Evolutionary conservation across 495 filamentous ascomycete species (phyloP).

Genomic region (Lasiosphaeriaceae sp.): DNA sequence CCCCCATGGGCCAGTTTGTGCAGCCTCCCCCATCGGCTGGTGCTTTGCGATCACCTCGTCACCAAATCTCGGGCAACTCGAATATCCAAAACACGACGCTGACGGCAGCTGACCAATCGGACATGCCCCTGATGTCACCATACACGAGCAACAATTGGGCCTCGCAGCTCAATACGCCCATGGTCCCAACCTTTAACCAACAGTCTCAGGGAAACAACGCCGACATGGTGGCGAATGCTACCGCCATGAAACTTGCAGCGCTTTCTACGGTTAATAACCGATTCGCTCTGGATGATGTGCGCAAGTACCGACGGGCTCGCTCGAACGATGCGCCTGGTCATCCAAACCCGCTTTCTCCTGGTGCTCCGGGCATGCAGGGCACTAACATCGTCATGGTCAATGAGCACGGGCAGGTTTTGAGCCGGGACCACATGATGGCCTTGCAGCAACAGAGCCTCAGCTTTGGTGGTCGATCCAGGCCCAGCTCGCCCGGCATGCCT

Average conservation of each 20-base stretch:
- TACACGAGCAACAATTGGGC: conserved; percentile 95
- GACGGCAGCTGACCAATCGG: conserved; percentile 67
- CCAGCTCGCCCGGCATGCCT: conserved; percentile 84
- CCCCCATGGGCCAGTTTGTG: conserved; percentile 96
- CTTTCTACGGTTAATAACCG: conserved; percentile 97
- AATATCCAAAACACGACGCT: conserved; percentile 82
- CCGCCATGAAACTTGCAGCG: conserved; percentile 97
- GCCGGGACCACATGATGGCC: conserved; percentile 78
- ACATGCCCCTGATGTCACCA: conserved; percentile 83
- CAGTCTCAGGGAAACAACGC: conserved; percentile 56
- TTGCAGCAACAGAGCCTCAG: conserved; percentile 66
- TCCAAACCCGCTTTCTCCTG: conserved; percentile 43
- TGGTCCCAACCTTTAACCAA: conserved; percentile 76
- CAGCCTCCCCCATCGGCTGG: conserved; percentile 76
- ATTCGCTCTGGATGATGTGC: conserved; percentile 92
- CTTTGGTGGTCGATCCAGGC: conserved; percentile 80
- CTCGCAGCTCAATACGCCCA: conserved; percentile 96
- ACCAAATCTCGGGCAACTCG: conserved; percentile 58
- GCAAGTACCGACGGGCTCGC: conserved; percentile 86
- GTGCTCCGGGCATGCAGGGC: conserved; percentile 53
- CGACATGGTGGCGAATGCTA: conserved; percentile 98
- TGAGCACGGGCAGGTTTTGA: conserved; percentile 83
- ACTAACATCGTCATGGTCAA: conserved; percentile 73
- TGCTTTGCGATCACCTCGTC: conserved; percentile 77
- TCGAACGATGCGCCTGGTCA: conserved; percentile 76